These are phyloP conservation scores for Hammondia hammondi DNA, from an alignment of 169 alveolate genomes.

Conservation along the genomic window DNA sequence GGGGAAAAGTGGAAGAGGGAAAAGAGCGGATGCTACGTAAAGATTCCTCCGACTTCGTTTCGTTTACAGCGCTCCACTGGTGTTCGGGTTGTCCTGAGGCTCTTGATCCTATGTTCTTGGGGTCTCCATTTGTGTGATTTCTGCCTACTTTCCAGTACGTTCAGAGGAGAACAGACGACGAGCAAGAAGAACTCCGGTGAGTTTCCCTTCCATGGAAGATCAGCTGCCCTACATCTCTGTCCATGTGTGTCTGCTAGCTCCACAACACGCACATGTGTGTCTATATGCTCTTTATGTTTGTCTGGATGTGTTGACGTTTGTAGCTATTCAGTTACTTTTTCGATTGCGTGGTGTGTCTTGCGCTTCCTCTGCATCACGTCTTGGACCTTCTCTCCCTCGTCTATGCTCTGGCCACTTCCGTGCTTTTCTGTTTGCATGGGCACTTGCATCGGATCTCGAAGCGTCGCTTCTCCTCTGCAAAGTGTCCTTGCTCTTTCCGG, in stretches of 20 bases:
- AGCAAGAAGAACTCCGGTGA: slow-evolving; percentile 18
- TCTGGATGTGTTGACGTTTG: background rate
- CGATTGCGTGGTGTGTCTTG: too few species aligned
- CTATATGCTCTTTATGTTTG: background rate
- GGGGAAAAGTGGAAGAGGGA: background rate
- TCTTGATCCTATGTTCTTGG: too few species aligned
- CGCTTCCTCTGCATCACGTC: background rate
- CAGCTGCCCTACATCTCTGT: background rate
- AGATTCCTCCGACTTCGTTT: background rate
- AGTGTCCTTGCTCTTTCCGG: background rate
- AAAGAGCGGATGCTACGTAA: background rate
- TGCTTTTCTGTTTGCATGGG: background rate
- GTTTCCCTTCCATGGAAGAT: background rate
- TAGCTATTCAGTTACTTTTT: too few species aligned
- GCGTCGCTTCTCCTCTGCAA: background rate
- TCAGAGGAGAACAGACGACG: slow-evolving; percentile 23
- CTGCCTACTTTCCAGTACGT: slow-evolving; percentile 16
- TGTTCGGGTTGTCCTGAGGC: too few species aligned
- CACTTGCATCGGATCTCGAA: background rate
- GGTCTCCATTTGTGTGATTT: background rate
- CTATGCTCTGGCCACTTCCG: background rate
- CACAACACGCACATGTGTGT: background rate
- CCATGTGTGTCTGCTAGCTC: background rate
- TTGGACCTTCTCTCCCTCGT: background rate
- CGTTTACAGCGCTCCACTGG: too few species aligned